Evolutionary conservation across 2,329 filamentous ascomycete species (phyloP).

Genomic region (Passalora sequoiae): DNA sequence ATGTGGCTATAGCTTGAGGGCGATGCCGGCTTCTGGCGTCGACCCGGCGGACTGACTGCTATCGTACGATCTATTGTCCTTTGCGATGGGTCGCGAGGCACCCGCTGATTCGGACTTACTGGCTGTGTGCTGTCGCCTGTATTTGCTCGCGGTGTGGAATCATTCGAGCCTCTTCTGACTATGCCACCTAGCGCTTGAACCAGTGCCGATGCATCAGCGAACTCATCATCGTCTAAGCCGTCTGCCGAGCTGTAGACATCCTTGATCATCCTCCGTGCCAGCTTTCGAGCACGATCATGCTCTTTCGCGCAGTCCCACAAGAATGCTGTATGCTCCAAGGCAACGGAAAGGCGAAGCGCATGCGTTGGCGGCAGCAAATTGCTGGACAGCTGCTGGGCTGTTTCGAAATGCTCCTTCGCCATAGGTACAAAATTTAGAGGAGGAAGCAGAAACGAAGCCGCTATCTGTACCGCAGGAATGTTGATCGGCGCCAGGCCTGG

Average conservation of each 20-base stretch:
- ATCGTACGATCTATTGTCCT: conserved; percentile 30
- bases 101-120: conserved; percentile 11
- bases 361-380: conserved; percentile 77
- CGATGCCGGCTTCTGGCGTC: conserved; percentile 6
- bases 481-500: conserved; percentile 37
- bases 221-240: conserved; percentile 93
- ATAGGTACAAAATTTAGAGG: conserved; percentile 74
- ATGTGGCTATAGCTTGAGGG: conserved; percentile 10
- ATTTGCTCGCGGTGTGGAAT: conserved; percentile 26
- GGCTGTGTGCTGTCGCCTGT: conserved; percentile 3
- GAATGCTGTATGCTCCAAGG: conserved; percentile 88
- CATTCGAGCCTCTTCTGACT: conserved; percentile 65
- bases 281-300: conserved; percentile 63
- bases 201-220: conserved; percentile 82
- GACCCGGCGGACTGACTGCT: conserved; percentile 26
- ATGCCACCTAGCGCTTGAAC: conserved; percentile 82
- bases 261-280: conserved; percentile 77
- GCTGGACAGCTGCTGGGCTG: conserved; percentile 70
- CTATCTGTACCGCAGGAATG: conserved; percentile 33
- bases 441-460: conserved; percentile 71
- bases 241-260: conserved; percentile 89
- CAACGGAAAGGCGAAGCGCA: conserved; percentile 80
- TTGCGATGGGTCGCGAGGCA: conserved; percentile 6
- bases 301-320: conserved; percentile 90
- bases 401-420: conserved; percentile 74